A percentile compares a stretch with the other conserved stretches of the same genome.
Evolutionary conservation across 1,139 yeast genomes (phyloP).

Genomic region (Candida sp.): DNA sequence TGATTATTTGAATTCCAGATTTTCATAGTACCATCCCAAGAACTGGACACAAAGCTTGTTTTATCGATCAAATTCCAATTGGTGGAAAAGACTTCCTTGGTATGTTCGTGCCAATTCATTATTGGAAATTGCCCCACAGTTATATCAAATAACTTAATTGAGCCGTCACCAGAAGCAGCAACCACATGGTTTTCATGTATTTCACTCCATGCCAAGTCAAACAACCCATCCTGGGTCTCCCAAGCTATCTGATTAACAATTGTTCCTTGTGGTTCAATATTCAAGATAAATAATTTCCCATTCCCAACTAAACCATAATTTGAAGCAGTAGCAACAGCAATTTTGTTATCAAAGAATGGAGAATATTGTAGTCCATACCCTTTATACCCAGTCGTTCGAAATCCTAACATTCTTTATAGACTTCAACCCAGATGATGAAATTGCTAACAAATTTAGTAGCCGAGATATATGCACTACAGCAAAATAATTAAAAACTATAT

Average conservation of each 20-base stretch:
- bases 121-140: constrained; percentile 70
- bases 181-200: constrained; percentile 81
- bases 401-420: constrained; percentile 55
- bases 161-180: constrained; percentile 89
- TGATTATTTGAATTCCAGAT: constrained; percentile 64
- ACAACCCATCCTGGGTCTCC: constrained; percentile 92
- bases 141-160: constrained; percentile 76
- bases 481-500: no score
- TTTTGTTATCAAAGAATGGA: constrained; percentile 83
- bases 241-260: constrained; percentile 56
- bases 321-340: constrained; percentile 89
- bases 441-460: background rate
- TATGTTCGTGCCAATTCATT: constrained; percentile 74
- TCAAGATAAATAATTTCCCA: constrained; percentile 72
- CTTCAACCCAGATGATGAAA: background rate
- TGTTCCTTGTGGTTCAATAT: constrained; percentile 63
- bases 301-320: constrained; percentile 95
- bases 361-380: constrained; percentile 90
- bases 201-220: constrained; percentile 90
- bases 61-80: constrained; percentile 87
- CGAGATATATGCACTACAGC: background rate
- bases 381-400: constrained; percentile 75
- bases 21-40: constrained; percentile 93
- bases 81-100: constrained; percentile 81
- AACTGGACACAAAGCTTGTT: constrained; percentile 64